Evolutionary conservation across 163 green algal genomes (phyloP).

Genomic region (Chlorella variabilis): DNA sequence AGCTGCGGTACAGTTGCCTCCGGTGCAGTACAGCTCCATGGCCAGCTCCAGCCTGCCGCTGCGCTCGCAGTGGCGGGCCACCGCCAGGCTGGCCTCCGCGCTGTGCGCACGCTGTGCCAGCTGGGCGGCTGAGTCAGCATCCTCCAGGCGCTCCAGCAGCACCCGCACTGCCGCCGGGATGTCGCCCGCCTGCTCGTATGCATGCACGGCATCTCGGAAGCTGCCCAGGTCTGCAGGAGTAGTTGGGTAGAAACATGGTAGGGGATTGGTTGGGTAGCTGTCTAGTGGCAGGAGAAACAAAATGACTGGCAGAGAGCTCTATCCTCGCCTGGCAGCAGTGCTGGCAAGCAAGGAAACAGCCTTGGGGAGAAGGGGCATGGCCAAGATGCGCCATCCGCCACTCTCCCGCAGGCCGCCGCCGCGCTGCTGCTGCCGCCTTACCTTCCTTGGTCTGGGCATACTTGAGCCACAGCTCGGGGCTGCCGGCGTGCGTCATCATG

Average conservation of each 20-base stretch:
- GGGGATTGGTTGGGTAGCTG: not conserved
- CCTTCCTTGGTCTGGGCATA: conserved; percentile 32
- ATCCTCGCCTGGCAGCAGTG: too few relatives aligned
- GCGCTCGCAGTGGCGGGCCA: conserved; percentile 22
- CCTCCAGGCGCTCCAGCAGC: conserved; percentile 22
- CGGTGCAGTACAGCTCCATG: conserved; percentile 9
- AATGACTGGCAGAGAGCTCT: too few relatives aligned
- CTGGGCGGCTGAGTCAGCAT: conserved; percentile 1
- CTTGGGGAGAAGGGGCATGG: too few relatives aligned
- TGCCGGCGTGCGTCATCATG: not conserved
- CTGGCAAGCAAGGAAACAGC: not conserved
- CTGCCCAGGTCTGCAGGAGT: conserved; percentile 29
- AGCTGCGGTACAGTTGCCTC: not conserved
- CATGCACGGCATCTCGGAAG: not conserved
- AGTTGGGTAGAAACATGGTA: too few relatives aligned
- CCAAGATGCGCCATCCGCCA: too few relatives aligned
- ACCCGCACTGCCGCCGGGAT: conserved; percentile 1
- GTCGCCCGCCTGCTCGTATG: conserved; percentile 29
- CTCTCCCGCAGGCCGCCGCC: not conserved
- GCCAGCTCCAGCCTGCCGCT: not conserved
- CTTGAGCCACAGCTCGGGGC: conserved; percentile 16
- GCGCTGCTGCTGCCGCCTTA: not conserved
- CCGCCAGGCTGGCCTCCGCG: conserved; percentile 3
- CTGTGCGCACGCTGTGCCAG: not conserved
- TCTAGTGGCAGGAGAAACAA: too few relatives aligned